Base-by-base conservation (phyloP, 306 rosid species). In the Cucurbita moschata region DNA sequence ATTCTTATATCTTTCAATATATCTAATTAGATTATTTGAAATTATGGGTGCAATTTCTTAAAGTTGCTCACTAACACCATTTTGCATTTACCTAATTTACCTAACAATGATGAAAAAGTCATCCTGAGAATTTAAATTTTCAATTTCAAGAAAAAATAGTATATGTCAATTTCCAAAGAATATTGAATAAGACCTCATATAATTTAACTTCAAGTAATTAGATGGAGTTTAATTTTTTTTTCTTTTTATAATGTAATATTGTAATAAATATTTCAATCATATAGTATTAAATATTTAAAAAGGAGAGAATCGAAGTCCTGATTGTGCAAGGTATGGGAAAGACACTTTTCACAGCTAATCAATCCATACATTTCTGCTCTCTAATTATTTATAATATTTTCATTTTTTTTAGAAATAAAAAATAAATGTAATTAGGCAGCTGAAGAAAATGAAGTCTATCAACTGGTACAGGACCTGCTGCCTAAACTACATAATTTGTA, bases 21-120 rank as follows among this genome's bases (percentile, higher is more conserved):
- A 37, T 37, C 1, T 26, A 26, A 70, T 14, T 70, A 70, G 74
- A 30, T 70, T 30, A 30, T 30, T 30, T 70, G 58, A 70, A 70
- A 70, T 70, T 50, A 51, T 70, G 74, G 14, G 16, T 50, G 23
- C 8, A 70, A 21, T 50, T 44, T 69, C 58, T 49, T 50, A 69
- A 69, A 69, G 46, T 49, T 70, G 74, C 13, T 51, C 59, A 70
- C 74, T 70, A 30, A 49, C 59, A 70, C 59, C 47, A 50, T 68
- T 26, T 26, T 23, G 54, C 73, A 23, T 15, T 68, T 47, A 49
- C 73, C 30, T 26, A 26, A 26, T 26, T 26, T 26, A 26, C 30
- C 73, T 23, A 68, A 47, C 74, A 30, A 50, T 50, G 26, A 69
- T 16, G 15, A 50, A 39, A 63, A 69, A 69, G 4, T 50, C 43